These are phyloP conservation scores for Eutypella sp. DNA, from an alignment of 2,329 filamentous ascomycete species.

Conservation along the genomic window DNA sequence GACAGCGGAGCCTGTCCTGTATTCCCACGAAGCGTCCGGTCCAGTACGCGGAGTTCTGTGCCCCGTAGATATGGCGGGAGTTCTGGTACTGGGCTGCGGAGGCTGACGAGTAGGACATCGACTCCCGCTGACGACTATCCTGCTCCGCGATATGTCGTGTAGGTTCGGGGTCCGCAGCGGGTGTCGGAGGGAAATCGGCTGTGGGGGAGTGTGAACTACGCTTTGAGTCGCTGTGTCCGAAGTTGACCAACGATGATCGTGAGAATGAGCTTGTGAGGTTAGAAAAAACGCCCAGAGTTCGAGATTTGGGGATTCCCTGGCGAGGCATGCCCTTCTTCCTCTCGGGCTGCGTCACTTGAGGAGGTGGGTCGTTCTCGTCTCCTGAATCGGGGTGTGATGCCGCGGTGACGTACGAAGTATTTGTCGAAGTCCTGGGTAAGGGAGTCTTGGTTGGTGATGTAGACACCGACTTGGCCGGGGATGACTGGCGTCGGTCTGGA, in stretches of 20 bases:
- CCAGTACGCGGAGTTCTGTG: slow-evolving; percentile 53
- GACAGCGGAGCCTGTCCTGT: slow-evolving; percentile 48
- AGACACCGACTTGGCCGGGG: no score
- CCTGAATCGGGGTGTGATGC: slow-evolving; percentile 4
- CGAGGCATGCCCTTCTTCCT: slow-evolving; percentile 10
- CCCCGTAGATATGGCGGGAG: slow-evolving; percentile 35
- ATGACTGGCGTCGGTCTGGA: no score
- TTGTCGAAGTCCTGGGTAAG: slow-evolving; percentile 7
- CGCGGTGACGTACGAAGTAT: slow-evolving; percentile 10
- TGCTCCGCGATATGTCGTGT: no score
- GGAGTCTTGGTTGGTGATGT: slow-evolving; percentile 7
- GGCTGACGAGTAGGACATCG: no score
- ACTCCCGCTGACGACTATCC: no score
- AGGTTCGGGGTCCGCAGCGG: not conserved
- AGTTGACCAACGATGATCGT: slow-evolving; percentile 27
- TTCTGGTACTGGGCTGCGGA: no score
- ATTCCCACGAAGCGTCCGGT: slow-evolving; percentile 55
- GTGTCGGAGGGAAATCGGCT: not conserved
- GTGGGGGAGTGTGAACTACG: slow-evolving; percentile 31
- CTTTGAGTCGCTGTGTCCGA: slow-evolving; percentile 36
- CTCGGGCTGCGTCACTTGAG: slow-evolving; percentile 1
- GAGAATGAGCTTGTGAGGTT: slow-evolving; percentile 42
- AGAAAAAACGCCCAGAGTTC: slow-evolving; percentile 40
- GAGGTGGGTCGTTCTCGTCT: slow-evolving; percentile 22
- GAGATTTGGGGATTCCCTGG: slow-evolving; percentile 36